phyloP scores from a whole-genome alignment of 1,139 yeast genomes.

The Kodamaea alishanica region DNA sequence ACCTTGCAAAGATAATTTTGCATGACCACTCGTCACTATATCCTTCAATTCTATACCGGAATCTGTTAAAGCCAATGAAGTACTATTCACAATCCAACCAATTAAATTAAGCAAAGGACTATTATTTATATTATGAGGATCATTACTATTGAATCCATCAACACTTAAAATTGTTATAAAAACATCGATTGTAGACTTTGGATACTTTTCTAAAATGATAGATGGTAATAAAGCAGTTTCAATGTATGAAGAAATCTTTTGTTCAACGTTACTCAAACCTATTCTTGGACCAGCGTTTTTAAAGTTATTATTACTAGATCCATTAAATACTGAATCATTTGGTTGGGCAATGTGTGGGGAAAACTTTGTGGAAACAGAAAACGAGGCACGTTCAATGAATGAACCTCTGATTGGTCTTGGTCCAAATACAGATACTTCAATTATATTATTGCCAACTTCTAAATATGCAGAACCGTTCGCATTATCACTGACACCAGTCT shows the following conservation, averaged over 20 bases:
- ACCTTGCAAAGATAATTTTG: constrained; percentile 17
- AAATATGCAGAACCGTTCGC: constrained; percentile 83
- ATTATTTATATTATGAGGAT: constrained; percentile 27
- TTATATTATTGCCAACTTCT: constrained; percentile 60
- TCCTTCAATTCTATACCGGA: constrained; percentile 79
- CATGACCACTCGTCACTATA: constrained; percentile 70
- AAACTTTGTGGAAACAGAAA: constrained; percentile 65
- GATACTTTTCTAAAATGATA: constrained; percentile 69
- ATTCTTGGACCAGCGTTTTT: constrained; percentile 31
- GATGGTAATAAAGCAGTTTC: constrained; percentile 59
- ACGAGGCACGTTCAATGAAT: constrained; percentile 63
- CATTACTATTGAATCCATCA: constrained; percentile 16
- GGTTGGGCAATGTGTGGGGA: constrained; percentile 49
- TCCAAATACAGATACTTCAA: constrained; percentile 77
- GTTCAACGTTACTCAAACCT: constrained; percentile 47
- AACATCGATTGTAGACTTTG: constrained; percentile 83
- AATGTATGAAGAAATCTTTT: constrained; percentile 50
- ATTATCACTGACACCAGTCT: constrained; percentile 62
- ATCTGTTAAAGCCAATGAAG: constrained; percentile 74
- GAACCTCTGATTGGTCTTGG: constrained; percentile 85
- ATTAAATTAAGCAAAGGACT: constrained; percentile 37
- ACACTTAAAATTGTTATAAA: constrained; percentile 64
- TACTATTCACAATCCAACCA: constrained; percentile 51
- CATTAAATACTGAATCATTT: constrained; percentile 25
- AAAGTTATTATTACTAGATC: constrained; percentile 10